These are phyloP conservation scores for Auriculariales sp. DNA, from an alignment of 768 basidiomycete species.

Conservation along the genomic window DNA sequence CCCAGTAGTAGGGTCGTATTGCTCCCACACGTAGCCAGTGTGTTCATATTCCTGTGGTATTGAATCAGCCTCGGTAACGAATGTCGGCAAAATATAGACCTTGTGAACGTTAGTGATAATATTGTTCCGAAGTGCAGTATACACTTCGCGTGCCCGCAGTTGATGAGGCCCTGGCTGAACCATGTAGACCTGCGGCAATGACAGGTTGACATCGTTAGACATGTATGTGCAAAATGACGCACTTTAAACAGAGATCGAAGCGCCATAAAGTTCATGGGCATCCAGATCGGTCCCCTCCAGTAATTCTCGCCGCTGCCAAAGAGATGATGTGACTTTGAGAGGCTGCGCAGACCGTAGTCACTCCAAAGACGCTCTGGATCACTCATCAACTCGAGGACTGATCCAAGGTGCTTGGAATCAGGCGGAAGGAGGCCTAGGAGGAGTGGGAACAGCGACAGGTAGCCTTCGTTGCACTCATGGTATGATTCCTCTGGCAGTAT, in stretches of 20 bases:
- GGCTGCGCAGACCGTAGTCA: constrained; percentile 71
- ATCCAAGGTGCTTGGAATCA: constrained; percentile 62
- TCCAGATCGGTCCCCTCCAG: constrained; percentile 95
- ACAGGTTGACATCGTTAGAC: not conserved
- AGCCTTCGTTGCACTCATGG: constrained; percentile 83
- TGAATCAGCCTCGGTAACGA: not conserved
- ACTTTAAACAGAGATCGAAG: constrained; percentile 70
- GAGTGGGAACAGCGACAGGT: constrained; percentile 89
- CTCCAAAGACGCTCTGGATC: constrained; percentile 88
- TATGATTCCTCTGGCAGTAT: constrained; percentile 64
- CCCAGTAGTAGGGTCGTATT: constrained; percentile 77
- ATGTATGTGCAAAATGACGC: constrained; percentile 5
- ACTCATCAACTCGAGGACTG: constrained; percentile 65
- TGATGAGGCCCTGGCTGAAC: constrained; percentile 70
- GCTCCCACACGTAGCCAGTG: constrained; percentile 96
- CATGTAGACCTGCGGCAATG: constrained; percentile 51
- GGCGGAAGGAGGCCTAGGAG: constrained; percentile 66
- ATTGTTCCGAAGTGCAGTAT: constrained; percentile 65
- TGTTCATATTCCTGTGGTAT: constrained; percentile 65
- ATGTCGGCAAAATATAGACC: constrained; percentile 17
- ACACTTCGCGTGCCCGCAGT: constrained; percentile 59
- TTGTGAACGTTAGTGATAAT: constrained; percentile 73
- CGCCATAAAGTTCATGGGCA: constrained; percentile 93
- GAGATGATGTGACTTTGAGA: constrained; percentile 77
- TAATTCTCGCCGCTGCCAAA: constrained; percentile 93